These are phyloP conservation scores for Waitea zeae DNA, from an alignment of 1,284 basidiomycete genomes.

Conservation along the genomic window DNA sequence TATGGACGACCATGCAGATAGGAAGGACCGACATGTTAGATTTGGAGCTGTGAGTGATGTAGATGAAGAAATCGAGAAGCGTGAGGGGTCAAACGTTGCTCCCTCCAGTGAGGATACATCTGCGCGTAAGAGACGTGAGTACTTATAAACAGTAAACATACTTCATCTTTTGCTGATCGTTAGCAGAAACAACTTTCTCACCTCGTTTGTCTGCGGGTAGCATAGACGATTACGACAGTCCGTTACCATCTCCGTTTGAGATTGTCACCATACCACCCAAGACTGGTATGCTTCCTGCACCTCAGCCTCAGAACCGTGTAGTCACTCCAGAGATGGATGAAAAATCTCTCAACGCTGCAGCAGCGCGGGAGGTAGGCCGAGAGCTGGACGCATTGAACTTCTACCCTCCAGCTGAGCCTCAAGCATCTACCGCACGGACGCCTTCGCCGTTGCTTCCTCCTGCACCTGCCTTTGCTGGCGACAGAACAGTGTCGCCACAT, in stretches of 20 bases:
- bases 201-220: not conserved
- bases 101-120: not conserved
- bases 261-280: constrained; percentile 8
- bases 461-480: constrained; percentile 6
- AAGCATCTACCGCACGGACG: too few relatives aligned
- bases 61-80: constrained; percentile 14
- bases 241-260: not conserved
- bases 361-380: constrained; percentile 44
- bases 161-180: not conserved
- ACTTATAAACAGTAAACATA: not conserved
- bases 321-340: constrained; percentile 14
- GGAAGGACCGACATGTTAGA: constrained; percentile 13
- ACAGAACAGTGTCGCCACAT: constrained; percentile 2
- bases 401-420: constrained; percentile 15
- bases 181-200: not conserved
- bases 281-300: not conserved
- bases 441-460: constrained; percentile 7
- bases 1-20: not conserved
- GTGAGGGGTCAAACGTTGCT: constrained; percentile 4
- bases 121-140: not conserved
- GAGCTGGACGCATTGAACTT: constrained; percentile 42
- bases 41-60: constrained; percentile 17
- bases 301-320: not conserved
- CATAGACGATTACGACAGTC: not conserved
- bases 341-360: constrained; percentile 35